Evolutionary conservation across 2,329 filamentous ascomycete species (phyloP).

Genomic region (Curvularia sp.): DNA sequence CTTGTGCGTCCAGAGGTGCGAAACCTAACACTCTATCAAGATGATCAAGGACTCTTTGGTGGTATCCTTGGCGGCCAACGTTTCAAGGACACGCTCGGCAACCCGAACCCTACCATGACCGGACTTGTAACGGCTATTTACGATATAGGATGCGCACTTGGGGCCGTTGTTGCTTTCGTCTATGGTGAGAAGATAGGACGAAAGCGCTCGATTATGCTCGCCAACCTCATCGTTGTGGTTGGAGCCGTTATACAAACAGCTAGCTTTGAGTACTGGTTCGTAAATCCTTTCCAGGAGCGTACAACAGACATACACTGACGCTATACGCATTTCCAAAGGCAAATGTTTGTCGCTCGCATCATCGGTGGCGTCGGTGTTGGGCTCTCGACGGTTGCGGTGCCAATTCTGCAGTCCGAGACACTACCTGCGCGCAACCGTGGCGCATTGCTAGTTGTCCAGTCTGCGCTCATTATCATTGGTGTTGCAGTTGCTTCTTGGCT

Average conservation of each 20-base stretch:
- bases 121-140: constrained; percentile 50
- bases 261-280: constrained; percentile 34
- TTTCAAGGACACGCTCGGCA: constrained; percentile 30
- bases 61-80: constrained; percentile 34
- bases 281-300: not conserved
- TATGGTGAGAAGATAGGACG: constrained; percentile 66
- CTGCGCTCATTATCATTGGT: constrained; percentile 27
- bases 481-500: constrained; percentile 28
- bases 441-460: constrained; percentile 22
- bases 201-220: constrained; percentile 63
- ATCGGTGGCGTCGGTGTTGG: constrained; percentile 55
- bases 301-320: not conserved
- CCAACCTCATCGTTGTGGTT: constrained; percentile 51
- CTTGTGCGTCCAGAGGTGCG: no score
- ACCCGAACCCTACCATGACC: constrained; percentile 32
- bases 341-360: constrained; percentile 48
- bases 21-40: constrained; percentile 7
- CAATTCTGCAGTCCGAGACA: constrained; percentile 55
- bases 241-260: constrained; percentile 46
- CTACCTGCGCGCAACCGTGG: constrained; percentile 28
- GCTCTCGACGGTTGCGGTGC: constrained; percentile 57
- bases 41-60: constrained; percentile 39
- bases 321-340: not conserved
- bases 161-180: constrained; percentile 48
- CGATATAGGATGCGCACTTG: constrained; percentile 53